Evolutionary conservation across 2,329 filamentous ascomycete species (phyloP), one percentile per base, ranked within the genome.

Genomic region (Ilyonectria sp.): DNA sequence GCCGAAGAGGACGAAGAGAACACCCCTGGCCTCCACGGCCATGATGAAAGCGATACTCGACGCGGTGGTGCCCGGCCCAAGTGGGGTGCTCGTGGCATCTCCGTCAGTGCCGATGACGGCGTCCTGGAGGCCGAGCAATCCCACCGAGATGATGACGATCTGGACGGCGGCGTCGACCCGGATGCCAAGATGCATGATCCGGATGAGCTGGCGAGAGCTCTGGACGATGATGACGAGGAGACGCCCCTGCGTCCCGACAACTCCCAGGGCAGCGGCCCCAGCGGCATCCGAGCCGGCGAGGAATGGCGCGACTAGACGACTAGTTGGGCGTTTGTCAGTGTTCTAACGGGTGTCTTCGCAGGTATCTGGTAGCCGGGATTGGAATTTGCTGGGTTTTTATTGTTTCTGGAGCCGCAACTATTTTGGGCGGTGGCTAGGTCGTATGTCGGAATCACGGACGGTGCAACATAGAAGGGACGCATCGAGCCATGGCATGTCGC

Each of bases 181-280:
- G 89, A 91, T 74, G 90, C 90, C 43, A 90, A 85, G 82, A 91
- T 92, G 89, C 84, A 85, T 70, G 90, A 92, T 68, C 90, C 90
- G 0, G 90, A 92, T 76, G 90, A 92, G 78, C 82, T 92, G 62
- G 89, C 89, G 2, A 84, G 82, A 65, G 89, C 85, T 10, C 79
- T 92, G 47, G 86, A 88, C 29, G 86, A 89, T 35, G 88, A 90
- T 8, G 86, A 87, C 2, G 85, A 78, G 19, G 73, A 78, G 44
- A 84, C 68, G 76, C 79, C 66, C 65, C 70, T 77, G 17, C 77
- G 71, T 65, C 75, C 76, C 3, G 74, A 76, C 37, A 74, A 75
- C 55, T 67, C 70, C 40, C 72, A 77, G 26, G 65, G 69, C 26
- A 71, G 60, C 17, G 79, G 74, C 11, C 79, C 82, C 6, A 81